These are phyloP conservation scores for Melanomma pulvis-pyrius DNA, from an alignment of 495 filamentous ascomycete species.

Conservation along the genomic window DNA sequence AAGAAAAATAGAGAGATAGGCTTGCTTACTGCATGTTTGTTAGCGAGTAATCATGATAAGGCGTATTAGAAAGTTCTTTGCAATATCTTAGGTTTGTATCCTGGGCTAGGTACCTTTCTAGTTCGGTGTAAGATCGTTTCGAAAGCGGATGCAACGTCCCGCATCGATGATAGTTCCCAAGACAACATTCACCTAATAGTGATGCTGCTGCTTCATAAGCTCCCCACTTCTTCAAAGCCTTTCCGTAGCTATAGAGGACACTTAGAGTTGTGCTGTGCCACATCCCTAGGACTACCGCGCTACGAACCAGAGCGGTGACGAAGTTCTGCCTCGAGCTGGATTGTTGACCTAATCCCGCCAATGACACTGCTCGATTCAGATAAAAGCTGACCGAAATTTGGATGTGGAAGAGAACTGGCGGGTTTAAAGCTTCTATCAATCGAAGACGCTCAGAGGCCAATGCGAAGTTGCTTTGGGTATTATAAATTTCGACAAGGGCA, in stretches of 20 bases:
- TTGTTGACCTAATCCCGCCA: not conserved
- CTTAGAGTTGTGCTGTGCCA: slow-evolving; percentile 14
- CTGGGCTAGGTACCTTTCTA: not conserved
- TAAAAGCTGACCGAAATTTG: not conserved
- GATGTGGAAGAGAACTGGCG: not conserved
- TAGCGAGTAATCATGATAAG: not conserved
- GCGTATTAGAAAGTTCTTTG: not conserved
- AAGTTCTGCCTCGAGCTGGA: not conserved
- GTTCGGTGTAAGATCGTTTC: slow-evolving; percentile 6
- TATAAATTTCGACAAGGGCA: not conserved
- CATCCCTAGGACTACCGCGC: slow-evolving; percentile 2
- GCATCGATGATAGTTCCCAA: slow-evolving; percentile 8
- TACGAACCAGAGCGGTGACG: slow-evolving; percentile 2
- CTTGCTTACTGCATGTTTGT: not conserved
- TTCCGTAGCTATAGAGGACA: slow-evolving; percentile 10
- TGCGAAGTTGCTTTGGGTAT: not conserved
- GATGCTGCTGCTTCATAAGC: not conserved
- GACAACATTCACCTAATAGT: slow-evolving; percentile 15
- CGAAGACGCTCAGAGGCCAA: not conserved
- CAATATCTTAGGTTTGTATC: not conserved
- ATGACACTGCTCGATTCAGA: not conserved
- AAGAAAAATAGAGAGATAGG: too few species aligned
- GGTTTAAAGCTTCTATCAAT: not conserved
- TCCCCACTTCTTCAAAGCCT: not conserved
- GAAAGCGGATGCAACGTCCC: not conserved